A percentile compares a stretch with the other conserved stretches of the same genome.
Conservation (phyloP, 371 early-diverging fungal species). For the Haplosporangium sp. region DNA sequence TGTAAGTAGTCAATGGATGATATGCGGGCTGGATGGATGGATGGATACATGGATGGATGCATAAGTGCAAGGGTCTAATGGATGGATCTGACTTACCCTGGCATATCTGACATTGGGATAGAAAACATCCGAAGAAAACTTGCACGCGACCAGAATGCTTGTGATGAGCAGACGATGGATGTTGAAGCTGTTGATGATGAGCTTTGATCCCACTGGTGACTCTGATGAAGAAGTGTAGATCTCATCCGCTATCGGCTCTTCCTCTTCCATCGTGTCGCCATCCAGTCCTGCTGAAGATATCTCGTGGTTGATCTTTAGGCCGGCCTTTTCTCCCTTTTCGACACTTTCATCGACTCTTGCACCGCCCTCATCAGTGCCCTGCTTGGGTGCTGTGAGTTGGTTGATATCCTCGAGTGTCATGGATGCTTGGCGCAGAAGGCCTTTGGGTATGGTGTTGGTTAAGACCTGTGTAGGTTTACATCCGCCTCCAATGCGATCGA, state of each 20-base stretch:
- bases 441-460: conserved; percentile 48
- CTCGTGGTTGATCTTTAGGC: background rate
- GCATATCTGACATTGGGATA: conserved; percentile 83
- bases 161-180: conserved; percentile 86
- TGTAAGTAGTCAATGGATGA: background rate
- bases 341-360: conserved; percentile 11
- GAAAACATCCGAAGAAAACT: conserved; percentile 86
- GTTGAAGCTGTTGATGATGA: conserved; percentile 78
- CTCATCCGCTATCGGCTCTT: conserved; percentile 43
- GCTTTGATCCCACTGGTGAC: conserved; percentile 49
- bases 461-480: conserved; percentile 54
- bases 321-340: background rate
- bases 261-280: conserved; percentile 27
- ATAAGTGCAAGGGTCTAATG: background rate
- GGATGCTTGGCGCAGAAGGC: conserved; percentile 44
- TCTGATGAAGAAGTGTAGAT: conserved; percentile 53
- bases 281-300: conserved; percentile 5
- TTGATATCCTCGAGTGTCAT: conserved; percentile 30
- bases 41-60: conserved; percentile 13
- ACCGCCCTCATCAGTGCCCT: background rate
- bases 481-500: conserved; percentile 79
- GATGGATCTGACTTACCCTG: conserved; percentile 61
- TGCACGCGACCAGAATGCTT: conserved; percentile 85
- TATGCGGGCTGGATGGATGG: conserved; percentile 1
- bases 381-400: conserved; percentile 20